Percentiles rank a stretch among this genome's conserved stretches.
Conservation (phyloP, 371 early-diverging fungal genomes). For the Fennellomyces sp. region DNA sequence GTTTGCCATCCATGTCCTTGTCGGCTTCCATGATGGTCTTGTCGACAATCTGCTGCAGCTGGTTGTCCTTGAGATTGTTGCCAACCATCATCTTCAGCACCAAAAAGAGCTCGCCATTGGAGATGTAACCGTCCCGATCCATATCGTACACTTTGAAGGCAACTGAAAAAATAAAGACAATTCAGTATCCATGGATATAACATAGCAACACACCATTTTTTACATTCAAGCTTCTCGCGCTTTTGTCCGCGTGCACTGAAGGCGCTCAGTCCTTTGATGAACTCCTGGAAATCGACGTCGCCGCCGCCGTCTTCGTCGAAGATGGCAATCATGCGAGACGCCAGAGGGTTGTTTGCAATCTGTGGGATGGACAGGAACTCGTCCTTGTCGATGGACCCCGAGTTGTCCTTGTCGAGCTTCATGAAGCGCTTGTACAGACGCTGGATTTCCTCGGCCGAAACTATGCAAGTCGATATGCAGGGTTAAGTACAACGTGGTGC, state of each 20-base stretch:
- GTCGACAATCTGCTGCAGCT: constrained; percentile 99
- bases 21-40: constrained; percentile 99
- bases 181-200: neutral
- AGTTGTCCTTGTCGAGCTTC: constrained; percentile 95
- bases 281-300: constrained; percentile 98
- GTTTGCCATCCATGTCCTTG: constrained; percentile 90
- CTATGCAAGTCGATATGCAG: constrained; percentile 30
- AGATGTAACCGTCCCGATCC: constrained; percentile 97
- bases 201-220: constrained; percentile 14
- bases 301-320: constrained; percentile 98
- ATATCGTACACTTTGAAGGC: constrained; percentile 99
- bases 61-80: constrained; percentile 90
- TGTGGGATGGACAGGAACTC: constrained; percentile 95
- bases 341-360: constrained; percentile 96
- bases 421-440: constrained; percentile 96
- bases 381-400: constrained; percentile 93
- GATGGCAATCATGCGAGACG: constrained; percentile 92
- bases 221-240: constrained; percentile 91
- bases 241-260: constrained; percentile 93
- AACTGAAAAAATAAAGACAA: constrained; percentile 50
- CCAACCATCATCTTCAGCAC: constrained; percentile 99
- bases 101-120: constrained; percentile 95
- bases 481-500: neutral
- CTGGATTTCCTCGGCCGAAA: constrained; percentile 94
- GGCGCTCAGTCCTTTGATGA: constrained; percentile 90